A percentile compares a stretch with the other conserved stretches of the same genome.
phyloP scores from a whole-genome alignment of 441 rosid genomes.

The Corymbia citriodora region DNA sequence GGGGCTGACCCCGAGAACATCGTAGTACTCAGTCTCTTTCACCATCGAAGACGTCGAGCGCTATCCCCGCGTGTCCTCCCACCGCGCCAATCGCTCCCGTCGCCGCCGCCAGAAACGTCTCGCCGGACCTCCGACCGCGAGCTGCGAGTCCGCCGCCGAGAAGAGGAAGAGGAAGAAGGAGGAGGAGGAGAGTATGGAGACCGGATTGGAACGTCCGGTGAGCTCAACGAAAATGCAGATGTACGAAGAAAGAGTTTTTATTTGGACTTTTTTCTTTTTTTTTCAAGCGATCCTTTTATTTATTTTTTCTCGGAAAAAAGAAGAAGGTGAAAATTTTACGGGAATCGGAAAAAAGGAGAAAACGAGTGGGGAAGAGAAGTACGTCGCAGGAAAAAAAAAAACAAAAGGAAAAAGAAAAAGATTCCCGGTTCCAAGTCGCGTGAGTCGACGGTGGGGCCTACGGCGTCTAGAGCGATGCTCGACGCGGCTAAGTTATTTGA shows the following conservation, averaged over 20 bases:
- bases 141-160: neutral
- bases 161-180: neutral
- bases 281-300: neutral
- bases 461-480: neutral
- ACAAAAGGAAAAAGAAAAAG: neutral
- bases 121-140: neutral
- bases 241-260: neutral
- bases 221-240: neutral
- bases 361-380: neutral
- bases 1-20: constrained; percentile 91
- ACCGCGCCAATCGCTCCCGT: neutral
- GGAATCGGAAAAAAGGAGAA: neutral
- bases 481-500: neutral
- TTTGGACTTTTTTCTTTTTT: neutral
- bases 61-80: neutral
- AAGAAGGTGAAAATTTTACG: neutral
- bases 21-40: constrained; percentile 93
- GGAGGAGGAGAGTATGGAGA: neutral
- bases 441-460: neutral
- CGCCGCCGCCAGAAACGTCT: too few species aligned
- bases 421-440: neutral
- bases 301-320: neutral
- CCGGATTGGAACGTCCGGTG: neutral
- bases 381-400: neutral
- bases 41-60: constrained; percentile 43